Evolutionary conservation across 2,329 filamentous ascomycete species (phyloP), one percentile per base, ranked within the genome.

Genomic region (Botrytis elliptica): DNA sequence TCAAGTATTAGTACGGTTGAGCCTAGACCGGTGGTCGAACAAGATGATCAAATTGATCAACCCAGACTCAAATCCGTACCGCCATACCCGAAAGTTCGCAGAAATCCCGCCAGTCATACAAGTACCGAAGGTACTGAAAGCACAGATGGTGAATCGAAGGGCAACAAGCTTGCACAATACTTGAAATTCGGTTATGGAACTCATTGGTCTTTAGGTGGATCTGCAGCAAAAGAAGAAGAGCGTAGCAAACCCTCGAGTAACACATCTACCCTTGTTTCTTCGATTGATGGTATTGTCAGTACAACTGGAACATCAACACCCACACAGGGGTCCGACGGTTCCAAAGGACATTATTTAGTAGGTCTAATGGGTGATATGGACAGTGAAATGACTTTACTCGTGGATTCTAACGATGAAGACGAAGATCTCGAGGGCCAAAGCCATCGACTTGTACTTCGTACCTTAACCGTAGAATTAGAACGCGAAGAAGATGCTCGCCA

Each of bases 151-250:
- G 79, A 81, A 46, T 72, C 49, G 14, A 77, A 76, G 49, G 49
- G 75, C 29, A 77, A 65, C 33, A 89, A 85, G 73, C 85, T 91
- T 77, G 86, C 91, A 79, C 88, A 86, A 76, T 92, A 90, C 78
- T 84, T 93, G 70, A 93, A 90, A 78, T 82, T 91, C 68, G 89
- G 89, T 7, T 91, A 91, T 76, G 89, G 89, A 42, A 90, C 88
- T n/a, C 89, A 90, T 77, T 91, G 89, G 89, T 85, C 86, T 22
- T 79, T 90, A 3, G 83, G 84, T 8, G 75, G 79, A 36, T 73
- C 75, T 76, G 59, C 75, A 25, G 71, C 74, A 33, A 76, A 76
- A 62, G 62, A 52, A 25, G 74, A 74, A 57, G 74, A 74, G 44
- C 67, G 64, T 8, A 46, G 25, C 44, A 70, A 74, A 36, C 18